These are phyloP conservation scores for Pseudofabraea citricarpa DNA, from an alignment of 2,329 filamentous ascomycete species.

Conservation along the genomic window DNA sequence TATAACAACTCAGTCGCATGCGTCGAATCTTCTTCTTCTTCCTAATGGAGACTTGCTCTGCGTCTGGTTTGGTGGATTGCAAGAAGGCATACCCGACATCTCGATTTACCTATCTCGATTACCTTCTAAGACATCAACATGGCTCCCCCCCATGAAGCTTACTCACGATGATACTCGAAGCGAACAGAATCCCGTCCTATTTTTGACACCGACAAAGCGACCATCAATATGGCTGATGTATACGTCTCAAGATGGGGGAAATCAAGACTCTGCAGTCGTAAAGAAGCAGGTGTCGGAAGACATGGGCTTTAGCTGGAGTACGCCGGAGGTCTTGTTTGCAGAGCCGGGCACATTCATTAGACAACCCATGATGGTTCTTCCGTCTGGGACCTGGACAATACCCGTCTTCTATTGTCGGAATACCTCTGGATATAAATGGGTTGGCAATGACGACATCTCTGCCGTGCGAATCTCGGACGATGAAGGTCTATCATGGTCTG, in stretches of 20 bases:
- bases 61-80: constrained; percentile 40
- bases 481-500: constrained; percentile 33
- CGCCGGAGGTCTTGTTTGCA: constrained; percentile 27
- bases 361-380: constrained; percentile 34
- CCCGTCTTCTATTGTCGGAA: constrained; percentile 39
- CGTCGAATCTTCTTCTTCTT: constrained; percentile 38
- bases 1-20: constrained; percentile 37
- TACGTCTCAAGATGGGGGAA: constrained; percentile 38
- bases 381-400: constrained; percentile 34
- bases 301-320: constrained; percentile 32
- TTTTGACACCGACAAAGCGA: constrained; percentile 29
- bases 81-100: constrained; percentile 40
- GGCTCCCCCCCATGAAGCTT: constrained; percentile 31
- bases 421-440: constrained; percentile 35
- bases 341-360: constrained; percentile 35
- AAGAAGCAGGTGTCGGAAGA: constrained; percentile 32
- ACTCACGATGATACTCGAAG: constrained; percentile 35
- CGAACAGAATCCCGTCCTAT: constrained; percentile 41
- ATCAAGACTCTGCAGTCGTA: constrained; percentile 37
- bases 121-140: constrained; percentile 22
- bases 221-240: constrained; percentile 35
- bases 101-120: constrained; percentile 37
- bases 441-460: constrained; percentile 39
- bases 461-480: constrained; percentile 33
- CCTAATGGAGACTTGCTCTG: constrained; percentile 36